Evolutionary conservation across 1,284 basidiomycete genomes (phyloP), one percentile per base, ranked within the genome.

Genomic region (Lentinula novae-zelandiae): DNA sequence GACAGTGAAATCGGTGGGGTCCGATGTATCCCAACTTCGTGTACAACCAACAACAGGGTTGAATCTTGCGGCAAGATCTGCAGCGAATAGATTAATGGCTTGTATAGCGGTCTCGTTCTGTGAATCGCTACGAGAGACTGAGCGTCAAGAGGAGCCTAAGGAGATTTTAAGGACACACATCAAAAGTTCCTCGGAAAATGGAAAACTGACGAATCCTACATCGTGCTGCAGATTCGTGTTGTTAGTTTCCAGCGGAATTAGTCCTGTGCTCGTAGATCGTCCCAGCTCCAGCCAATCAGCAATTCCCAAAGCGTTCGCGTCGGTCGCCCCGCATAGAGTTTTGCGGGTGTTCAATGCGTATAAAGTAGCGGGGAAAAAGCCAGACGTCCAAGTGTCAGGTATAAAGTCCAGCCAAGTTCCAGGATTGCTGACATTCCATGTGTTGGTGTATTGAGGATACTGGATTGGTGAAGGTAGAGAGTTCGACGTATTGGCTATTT

Each of bases 171-270:
- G 2, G 6, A 62, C 75, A 65, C 63, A 79, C 81, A 84, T 62
- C 15, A 61, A 64, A 27, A 85, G 67, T 63, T 85, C 83, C 61
- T 82, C 78, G 49, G 82, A 72, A 66, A 89, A 89, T 0, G 87
- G 84, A 64, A 80, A 85, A 69, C 84, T 86, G 58, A 89, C 70
- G 70, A 89, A 89, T 3, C 87, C 87, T 27, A 87, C 83, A 70
- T 90, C 87, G 66, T 90, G 87, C 13, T 82, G 82, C 31, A 84
- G 74, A 8, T 61, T 53, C 7, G 70, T 72, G 53, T 79, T 82
- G 31, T 73, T 69, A 1, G 69, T 68, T 64, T 81, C 79, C 5
- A 83, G 73, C 1, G 80, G 76, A 7, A 85, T 71, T 65, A 86
- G 71, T 0, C 77, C 81, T 17, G 73, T 74, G 65, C 80, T 82